Evolutionary conservation across 2,329 filamentous ascomycete species (phyloP), one percentile per base, ranked within the genome.

Genomic region (Botrytis paeoniae): DNA sequence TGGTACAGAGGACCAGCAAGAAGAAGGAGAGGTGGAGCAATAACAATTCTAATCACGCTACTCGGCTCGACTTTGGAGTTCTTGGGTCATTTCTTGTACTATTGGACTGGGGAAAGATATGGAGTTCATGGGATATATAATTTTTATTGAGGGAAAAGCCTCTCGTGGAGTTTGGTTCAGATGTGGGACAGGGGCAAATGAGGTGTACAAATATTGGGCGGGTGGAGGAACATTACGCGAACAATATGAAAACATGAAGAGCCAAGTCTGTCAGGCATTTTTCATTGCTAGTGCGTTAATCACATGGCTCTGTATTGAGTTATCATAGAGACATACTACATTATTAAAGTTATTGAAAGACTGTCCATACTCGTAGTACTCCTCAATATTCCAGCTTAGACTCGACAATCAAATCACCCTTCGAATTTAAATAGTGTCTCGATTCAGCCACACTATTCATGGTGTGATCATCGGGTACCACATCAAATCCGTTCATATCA

Each of bases 401-500:
- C 14, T 54, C n/a, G n/a, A 29, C n/a, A 57, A 18, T 57, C 51
- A 29, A 57, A 57, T 57, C n/a, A 18, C 7, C 51, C 14, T 54
- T 18, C 51, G 2, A 29, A 54, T 29, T 54, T n/a, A n/a, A 29
- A 54, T 7, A 18, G 51, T 29, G 51, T 18, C 51, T 9, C 12
- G 16, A 57, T 4, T 18, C 59, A 37, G 69, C 48, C 54, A 72
- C 61, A 25, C 48, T 25, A 45, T 59, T 16, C 37, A 72, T 68
- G 35, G 48, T 48, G 16, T 32, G 10, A 8, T 25, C 12, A 18
- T 57, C 29, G 2, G 57, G 69, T 29, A 51, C 69, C 29, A 62
- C n/a, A 48, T 71, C 69, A 57, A 70, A 70, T 37, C 69, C 69
- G 37, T 70, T 70, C 57, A 63, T 70, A 16, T 63, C 51, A 16